A percentile compares a stretch with the other conserved stretches of the same genome.
These are phyloP conservation scores for Cordyceps cicadae DNA, from an alignment of 2,329 filamentous ascomycete species.

Conservation along the genomic window DNA sequence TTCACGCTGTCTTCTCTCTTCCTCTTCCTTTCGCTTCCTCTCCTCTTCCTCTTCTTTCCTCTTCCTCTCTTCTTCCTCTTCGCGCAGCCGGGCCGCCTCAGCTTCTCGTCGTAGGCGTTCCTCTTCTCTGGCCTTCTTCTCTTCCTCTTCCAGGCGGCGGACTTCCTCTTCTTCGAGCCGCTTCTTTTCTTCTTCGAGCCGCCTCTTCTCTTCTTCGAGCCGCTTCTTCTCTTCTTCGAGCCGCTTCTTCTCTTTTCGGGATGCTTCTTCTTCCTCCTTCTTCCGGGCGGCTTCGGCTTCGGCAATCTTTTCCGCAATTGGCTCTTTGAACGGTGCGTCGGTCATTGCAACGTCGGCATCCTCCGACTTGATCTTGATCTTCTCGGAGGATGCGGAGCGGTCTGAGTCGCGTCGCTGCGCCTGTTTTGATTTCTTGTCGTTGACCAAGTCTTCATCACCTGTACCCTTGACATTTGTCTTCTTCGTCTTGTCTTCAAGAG, in stretches of 20 bases:
- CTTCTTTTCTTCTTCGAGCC: constrained; percentile 22
- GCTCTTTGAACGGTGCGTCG: constrained; percentile 30
- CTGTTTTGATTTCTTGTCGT: constrained; percentile 28
- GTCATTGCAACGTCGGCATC: constrained; percentile 49
- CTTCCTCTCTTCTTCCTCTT: background rate
- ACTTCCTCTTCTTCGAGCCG: constrained; percentile 7
- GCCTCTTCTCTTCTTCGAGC: constrained; percentile 22
- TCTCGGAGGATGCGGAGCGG: constrained; percentile 35
- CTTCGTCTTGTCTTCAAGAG: constrained; percentile 36
- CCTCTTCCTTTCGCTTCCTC: constrained; percentile 17
- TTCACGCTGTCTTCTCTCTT: constrained; percentile 22
- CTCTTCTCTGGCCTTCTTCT: background rate
- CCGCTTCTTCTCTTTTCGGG: constrained; percentile 15
- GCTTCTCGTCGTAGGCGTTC: background rate
- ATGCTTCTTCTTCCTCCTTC: constrained; percentile 23
- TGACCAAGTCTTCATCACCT: constrained; percentile 31
- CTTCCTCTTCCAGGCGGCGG: background rate
- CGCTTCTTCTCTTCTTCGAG: constrained; percentile 25
- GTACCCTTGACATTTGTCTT: constrained; percentile 31
- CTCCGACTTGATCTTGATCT: constrained; percentile 51
- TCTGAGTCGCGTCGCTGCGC: constrained; percentile 34
- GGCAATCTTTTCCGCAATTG: constrained; percentile 25
- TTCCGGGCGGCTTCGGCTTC: constrained; percentile 23
- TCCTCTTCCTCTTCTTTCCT: constrained; percentile 6
- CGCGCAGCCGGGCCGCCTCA: background rate